Base-by-base conservation (phyloP, 2,329 filamentous ascomycete species). In the Fusarium multiceps region DNA sequence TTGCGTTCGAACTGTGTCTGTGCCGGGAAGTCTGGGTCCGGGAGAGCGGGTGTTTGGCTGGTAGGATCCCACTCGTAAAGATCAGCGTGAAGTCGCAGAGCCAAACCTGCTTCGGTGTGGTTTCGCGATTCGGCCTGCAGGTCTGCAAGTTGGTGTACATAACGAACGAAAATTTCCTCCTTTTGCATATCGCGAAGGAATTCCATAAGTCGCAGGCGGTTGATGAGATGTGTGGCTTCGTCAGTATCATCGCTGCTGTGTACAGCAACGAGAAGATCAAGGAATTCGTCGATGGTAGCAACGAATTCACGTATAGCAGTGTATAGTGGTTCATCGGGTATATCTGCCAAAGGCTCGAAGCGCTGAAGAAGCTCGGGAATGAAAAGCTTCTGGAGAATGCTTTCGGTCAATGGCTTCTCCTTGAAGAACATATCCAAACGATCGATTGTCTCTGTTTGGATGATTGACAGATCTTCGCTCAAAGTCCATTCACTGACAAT, bases 401-500 rank as follows among this genome's bases (percentile, higher is more conserved):
- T 95, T 80, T 98, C 95, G 1, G 92, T 97, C 76, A 97, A 85
- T 8, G 91, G 90, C 81, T 94, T 96, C 10, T 91, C 88, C 80
- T 98, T 97, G 85, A 98, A 98, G 55, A 97, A 88, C 25, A 87
- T 85, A 77, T 99, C 96, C 56, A 99, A 82, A 71, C 93, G 97
- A 75, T 98, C 95, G 73, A 99, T 97, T 84, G 98, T 94, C 80
- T 98, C 96, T 4, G 94, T 96, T 80, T 98, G 94, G 54, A 99
- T 92, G 49, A 96, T 90, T 4, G 92, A 92, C 49, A 99, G 82
- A 77, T 98, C 95, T 77, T 97, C 93, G 77, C 94, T 98, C 69
- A 99, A 81, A 18, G 94, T 94, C 96, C 96, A 99, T 80, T 99
- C 96, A 81, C 94, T 97, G 72, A 98, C 90, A 75, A 99, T 97